phyloP scores from a whole-genome alignment of 2,329 filamentous ascomycete genomes.

The Pleomassaria siparia region DNA sequence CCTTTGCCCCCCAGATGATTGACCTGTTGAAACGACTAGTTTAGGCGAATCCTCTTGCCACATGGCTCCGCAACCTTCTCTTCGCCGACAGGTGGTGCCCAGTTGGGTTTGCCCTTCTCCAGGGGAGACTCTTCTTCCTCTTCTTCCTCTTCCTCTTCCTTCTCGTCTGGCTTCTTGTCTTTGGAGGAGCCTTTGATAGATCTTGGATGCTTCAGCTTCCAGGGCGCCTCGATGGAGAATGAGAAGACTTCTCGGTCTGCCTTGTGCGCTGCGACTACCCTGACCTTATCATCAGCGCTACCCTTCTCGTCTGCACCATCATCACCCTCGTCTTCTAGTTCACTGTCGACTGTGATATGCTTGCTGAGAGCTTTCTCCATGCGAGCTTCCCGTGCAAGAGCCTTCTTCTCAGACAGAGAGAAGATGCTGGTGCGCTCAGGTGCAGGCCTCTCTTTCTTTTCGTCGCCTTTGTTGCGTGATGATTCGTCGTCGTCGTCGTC shows the following conservation, averaged over 20 bases:
- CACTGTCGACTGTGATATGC: slow-evolving; percentile 16
- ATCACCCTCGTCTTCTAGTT: slow-evolving; percentile 11
- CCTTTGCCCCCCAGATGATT: not conserved
- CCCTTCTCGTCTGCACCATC: slow-evolving; percentile 1
- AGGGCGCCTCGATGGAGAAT: slow-evolving; percentile 39
- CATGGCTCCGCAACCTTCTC: slow-evolving; percentile 17
- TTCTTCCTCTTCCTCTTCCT: slow-evolving; percentile 3
- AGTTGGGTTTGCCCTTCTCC: slow-evolving; percentile 20
- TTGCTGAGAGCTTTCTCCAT: slow-evolving; percentile 15
- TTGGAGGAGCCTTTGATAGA: slow-evolving; percentile 6
- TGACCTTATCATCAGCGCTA: slow-evolving; percentile 12
- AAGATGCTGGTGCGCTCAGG: slow-evolving; percentile 28
- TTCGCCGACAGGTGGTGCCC: slow-evolving; percentile 13
- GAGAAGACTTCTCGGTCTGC: slow-evolving; percentile 36
- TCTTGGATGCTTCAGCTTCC: slow-evolving; percentile 22
- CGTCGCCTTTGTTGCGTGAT: slow-evolving; percentile 9
- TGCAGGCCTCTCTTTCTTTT: slow-evolving; percentile 4
- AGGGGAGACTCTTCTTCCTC: not conserved
- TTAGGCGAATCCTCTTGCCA: slow-evolving; percentile 28
- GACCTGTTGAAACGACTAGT: slow-evolving; percentile 6
- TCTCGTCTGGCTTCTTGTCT: not conserved
- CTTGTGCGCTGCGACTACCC: slow-evolving; percentile 15
- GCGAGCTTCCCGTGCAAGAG: slow-evolving; percentile 17
- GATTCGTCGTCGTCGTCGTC: slow-evolving; percentile 26
- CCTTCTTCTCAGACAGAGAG: slow-evolving; percentile 25